Evolutionary conservation across 2,329 filamentous ascomycete species (phyloP).

Genomic region (Talaromyces sp.): DNA sequence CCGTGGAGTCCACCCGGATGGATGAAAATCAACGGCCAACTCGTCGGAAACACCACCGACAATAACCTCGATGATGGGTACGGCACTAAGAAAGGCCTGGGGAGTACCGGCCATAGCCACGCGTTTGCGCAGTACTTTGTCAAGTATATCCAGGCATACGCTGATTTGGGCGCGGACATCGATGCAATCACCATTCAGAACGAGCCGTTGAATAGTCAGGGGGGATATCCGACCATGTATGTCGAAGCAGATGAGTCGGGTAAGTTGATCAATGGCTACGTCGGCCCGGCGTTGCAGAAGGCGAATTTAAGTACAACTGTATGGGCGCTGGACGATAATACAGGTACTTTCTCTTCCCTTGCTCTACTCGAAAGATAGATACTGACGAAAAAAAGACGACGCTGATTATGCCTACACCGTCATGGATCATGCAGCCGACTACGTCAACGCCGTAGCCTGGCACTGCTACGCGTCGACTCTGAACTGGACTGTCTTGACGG

Average conservation of each 20-base stretch:
- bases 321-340: constrained; percentile 41
- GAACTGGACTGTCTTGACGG: constrained; percentile 34
- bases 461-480: constrained; percentile 39
- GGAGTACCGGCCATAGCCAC: constrained; percentile 31
- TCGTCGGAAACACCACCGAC: constrained; percentile 26
- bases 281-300: constrained; percentile 28
- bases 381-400: constrained; percentile 23
- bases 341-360: constrained; percentile 21
- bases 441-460: constrained; percentile 36
- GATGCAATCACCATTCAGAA: constrained; percentile 40
- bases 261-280: constrained; percentile 30
- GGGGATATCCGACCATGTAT: constrained; percentile 39
- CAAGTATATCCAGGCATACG: constrained; percentile 38
- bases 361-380: too few relatives aligned
- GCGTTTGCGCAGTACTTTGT: constrained; percentile 36
- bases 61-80: constrained; percentile 35
- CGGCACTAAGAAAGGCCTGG: constrained; percentile 24
- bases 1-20: constrained; percentile 40
- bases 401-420: constrained; percentile 34
- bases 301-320: constrained; percentile 26
- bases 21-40: constrained; percentile 40
- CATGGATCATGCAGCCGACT: constrained; percentile 28
- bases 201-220: constrained; percentile 38
- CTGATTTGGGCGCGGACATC: constrained; percentile 30
- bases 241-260: constrained; percentile 35